Evolutionary conservation across 2,329 filamentous ascomycete species (phyloP).

Genomic region (Aureobasidium pullulans): DNA sequence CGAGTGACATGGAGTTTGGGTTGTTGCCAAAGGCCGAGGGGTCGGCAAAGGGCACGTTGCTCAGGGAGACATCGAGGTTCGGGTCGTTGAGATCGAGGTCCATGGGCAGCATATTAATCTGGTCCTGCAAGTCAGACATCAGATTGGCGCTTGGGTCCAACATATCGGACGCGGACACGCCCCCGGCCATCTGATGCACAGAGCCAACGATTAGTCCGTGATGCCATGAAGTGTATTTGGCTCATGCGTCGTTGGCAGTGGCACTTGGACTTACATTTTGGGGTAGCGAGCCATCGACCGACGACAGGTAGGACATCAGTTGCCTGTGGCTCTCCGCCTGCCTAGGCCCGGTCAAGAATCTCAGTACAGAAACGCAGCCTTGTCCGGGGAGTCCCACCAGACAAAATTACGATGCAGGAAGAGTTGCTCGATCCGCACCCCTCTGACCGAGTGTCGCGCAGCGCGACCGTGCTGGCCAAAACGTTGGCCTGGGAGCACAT

Average conservation of each 20-base stretch:
- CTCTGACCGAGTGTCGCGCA: not conserved
- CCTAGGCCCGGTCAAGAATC: not conserved
- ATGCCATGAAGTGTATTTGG: not conserved
- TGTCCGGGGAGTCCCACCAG: not conserved
- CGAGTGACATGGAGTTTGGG: slow-evolving; percentile 17
- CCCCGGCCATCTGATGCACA: slow-evolving; percentile 21
- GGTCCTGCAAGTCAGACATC: slow-evolving; percentile 33
- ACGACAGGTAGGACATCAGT: slow-evolving; percentile 11
- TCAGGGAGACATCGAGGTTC: slow-evolving; percentile 30
- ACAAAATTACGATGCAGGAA: slow-evolving; percentile 7
- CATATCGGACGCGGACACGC: slow-evolving; percentile 21
- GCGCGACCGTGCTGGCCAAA: not conserved
- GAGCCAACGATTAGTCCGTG: slow-evolving; percentile 7
- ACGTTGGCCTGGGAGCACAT: not conserved
- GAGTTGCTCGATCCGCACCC: slow-evolving; percentile 7
- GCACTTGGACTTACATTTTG: slow-evolving; percentile 11
- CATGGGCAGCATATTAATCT: slow-evolving; percentile 39
- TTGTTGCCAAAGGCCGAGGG: slow-evolving; percentile 22
- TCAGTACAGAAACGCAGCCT: slow-evolving; percentile 1
- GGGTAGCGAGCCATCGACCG: slow-evolving; percentile 10
- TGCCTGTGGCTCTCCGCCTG: not conserved
- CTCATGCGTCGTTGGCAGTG: not conserved
- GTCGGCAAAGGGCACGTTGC: slow-evolving; percentile 18
- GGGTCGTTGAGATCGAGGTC: slow-evolving; percentile 29
- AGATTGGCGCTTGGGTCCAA: slow-evolving; percentile 29